Percentiles rank a stretch among this genome's conserved stretches.
phyloP scores from a whole-genome alignment of 75 land plant genomes.

The Pinus taeda region DNA sequence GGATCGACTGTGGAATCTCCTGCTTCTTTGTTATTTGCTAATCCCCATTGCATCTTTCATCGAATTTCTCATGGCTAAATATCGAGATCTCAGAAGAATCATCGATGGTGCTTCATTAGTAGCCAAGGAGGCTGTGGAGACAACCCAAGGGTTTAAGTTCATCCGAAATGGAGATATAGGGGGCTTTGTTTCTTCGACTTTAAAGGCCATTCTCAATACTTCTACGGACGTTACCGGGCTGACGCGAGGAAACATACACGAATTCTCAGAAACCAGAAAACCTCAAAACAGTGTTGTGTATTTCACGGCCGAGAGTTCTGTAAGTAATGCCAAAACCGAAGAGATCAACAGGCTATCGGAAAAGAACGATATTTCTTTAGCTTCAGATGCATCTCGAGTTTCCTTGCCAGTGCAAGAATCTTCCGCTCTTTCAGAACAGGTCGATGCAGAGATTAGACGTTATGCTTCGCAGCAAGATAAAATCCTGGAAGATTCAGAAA shows the following conservation, averaged over 20 bases:
- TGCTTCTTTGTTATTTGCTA: too few relatives aligned
- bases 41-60: too few relatives aligned
- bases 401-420: not conserved
- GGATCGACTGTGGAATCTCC: too few relatives aligned
- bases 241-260: slow-evolving; percentile 56
- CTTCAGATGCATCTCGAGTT: not conserved
- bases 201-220: slow-evolving; percentile 25
- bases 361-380: not conserved
- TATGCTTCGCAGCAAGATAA: not conserved
- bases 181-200: slow-evolving; percentile 23
- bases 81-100: slow-evolving; percentile 46
- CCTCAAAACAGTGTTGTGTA: slow-evolving; percentile 1
- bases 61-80: slow-evolving; percentile 23
- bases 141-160: slow-evolving; percentile 19
- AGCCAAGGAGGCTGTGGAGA: slow-evolving; percentile 40
- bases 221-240: slow-evolving; percentile 77
- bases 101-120: slow-evolving; percentile 54
- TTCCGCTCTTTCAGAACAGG: slow-evolving; percentile 3
- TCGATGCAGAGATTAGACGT: not conserved
- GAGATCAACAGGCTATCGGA: not conserved
- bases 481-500: slow-evolving; percentile 1
- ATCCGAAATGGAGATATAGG: slow-evolving; percentile 34
- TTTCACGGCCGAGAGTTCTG: slow-evolving; percentile 6
- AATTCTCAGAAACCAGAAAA: slow-evolving; percentile 8
- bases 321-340: not conserved